Evolutionary conservation across 2,329 filamentous ascomycete species (phyloP).

Genomic region (Verticillium klebahnii): DNA sequence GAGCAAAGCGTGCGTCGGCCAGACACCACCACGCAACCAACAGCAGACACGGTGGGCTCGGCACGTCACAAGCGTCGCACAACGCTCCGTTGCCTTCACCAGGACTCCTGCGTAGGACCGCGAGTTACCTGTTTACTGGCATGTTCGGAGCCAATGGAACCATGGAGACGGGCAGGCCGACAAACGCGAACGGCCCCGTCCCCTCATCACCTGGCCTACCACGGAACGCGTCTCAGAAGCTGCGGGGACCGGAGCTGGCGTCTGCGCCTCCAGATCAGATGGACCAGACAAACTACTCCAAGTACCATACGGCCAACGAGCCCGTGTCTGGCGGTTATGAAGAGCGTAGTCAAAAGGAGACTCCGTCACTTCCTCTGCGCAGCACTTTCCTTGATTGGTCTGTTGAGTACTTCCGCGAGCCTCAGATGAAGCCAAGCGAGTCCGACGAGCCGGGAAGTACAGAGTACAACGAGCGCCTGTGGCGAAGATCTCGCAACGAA

Average conservation of each 20-base stretch:
- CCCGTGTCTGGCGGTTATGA: conserved; percentile 76
- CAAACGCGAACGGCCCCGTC: conserved; percentile 8
- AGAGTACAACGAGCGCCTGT: conserved; percentile 92
- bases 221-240: conserved; percentile 32
- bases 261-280: conserved; percentile 66
- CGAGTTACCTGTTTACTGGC: conserved; percentile 51
- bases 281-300: conserved; percentile 62
- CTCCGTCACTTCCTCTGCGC: conserved; percentile 66
- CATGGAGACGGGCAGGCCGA: conserved; percentile 5
- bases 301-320: conserved; percentile 70
- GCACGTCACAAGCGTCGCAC: conserved; percentile 15
- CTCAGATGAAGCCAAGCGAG: conserved; percentile 95
- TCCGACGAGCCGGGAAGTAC: conserved; percentile 93
- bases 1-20: conserved; percentile 41
- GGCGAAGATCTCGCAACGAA: conserved; percentile 90
- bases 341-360: conserved; percentile 52
- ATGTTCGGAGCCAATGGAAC: conserved; percentile 32
- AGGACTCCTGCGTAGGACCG: conserved; percentile 58
- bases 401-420: conserved; percentile 94
- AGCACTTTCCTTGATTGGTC: conserved; percentile 94
- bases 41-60: conserved; percentile 29
- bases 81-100: conserved; percentile 43
- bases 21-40: conserved; percentile 34
- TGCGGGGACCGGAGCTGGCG: conserved; percentile 36
- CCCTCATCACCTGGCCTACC: conserved; percentile 26